Conservation (phyloP, 768 basidiomycete genomes). For the Lactifluus pinguis region DNA sequence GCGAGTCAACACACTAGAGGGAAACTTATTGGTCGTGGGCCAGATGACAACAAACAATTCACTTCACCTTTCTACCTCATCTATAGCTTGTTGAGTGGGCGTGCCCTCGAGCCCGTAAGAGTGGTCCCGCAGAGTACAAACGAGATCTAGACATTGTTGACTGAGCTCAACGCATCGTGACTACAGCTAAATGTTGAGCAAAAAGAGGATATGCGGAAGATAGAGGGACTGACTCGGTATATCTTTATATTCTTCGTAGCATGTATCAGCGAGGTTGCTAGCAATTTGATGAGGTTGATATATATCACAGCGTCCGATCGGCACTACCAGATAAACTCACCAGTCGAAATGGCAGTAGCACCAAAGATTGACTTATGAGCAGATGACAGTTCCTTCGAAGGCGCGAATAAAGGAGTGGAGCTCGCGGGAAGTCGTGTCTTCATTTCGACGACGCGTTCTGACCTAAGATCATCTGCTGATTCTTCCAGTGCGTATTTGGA, state of each 20-base stretch:
- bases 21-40: background rate
- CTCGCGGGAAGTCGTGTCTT: too few species aligned
- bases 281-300: background rate
- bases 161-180: constrained; percentile 14
- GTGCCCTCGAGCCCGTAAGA: constrained; percentile 13
- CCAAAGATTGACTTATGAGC: too few species aligned
- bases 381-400: too few species aligned
- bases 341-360: background rate
- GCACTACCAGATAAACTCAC: background rate
- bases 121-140: constrained; percentile 5
- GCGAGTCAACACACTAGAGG: constrained; percentile 6
- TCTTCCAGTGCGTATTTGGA: too few species aligned
- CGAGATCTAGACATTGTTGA: constrained; percentile 10
- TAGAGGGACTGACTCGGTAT: constrained; percentile 3
- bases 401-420: too few species aligned
- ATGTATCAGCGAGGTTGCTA: constrained; percentile 1
- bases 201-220: background rate
- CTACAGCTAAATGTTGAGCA: background rate
- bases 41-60: background rate
- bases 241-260: constrained; percentile 14
- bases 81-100: constrained; percentile 10
- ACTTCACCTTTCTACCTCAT: constrained; percentile 17
- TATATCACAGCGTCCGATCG: background rate
- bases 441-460: too few species aligned
- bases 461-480: too few species aligned